These are phyloP conservation scores for Monosporascus sp. DNA, from an alignment of 2,329 filamentous ascomycete genomes.

Conservation along the genomic window DNA sequence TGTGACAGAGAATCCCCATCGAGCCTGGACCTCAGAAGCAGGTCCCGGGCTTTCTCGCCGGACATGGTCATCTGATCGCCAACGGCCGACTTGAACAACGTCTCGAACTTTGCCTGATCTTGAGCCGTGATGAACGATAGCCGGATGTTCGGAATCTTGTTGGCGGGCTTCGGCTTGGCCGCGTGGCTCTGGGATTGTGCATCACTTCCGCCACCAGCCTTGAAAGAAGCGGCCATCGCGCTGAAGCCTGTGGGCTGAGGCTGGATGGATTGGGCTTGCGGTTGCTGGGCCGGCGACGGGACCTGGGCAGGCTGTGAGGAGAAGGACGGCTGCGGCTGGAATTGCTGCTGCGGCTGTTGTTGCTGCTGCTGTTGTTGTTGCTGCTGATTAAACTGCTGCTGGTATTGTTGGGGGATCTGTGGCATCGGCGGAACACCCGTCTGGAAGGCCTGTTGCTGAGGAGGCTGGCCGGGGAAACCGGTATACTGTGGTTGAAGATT, in stretches of 20 bases:
- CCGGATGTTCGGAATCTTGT: slow-evolving; percentile 88
- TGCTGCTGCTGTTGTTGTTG: slow-evolving; percentile 40
- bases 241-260: slow-evolving; percentile 62
- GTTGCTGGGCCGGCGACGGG: slow-evolving; percentile 38
- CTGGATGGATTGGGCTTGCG: slow-evolving; percentile 56
- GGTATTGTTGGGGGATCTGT: slow-evolving; percentile 54
- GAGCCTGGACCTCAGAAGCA: slow-evolving; percentile 82
- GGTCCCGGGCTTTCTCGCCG: slow-evolving; percentile 85
- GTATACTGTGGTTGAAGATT: slow-evolving; percentile 44
- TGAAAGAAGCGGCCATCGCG: slow-evolving; percentile 64
- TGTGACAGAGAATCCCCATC: slow-evolving; percentile 83
- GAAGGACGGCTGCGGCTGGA: slow-evolving; percentile 41
- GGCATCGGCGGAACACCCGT: slow-evolving; percentile 56
- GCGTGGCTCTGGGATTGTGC: slow-evolving; percentile 39
- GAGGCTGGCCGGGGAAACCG: slow-evolving; percentile 35
- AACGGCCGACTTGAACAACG: slow-evolving; percentile 91
- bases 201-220: slow-evolving; percentile 41
- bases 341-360: slow-evolving; percentile 36
- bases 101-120: slow-evolving; percentile 96
- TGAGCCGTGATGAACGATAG: slow-evolving; percentile 92
- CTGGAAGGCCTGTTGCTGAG: slow-evolving; percentile 57
- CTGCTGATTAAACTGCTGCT: slow-evolving; percentile 54
- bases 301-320: slow-evolving; percentile 45
- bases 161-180: slow-evolving; percentile 45
- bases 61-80: slow-evolving; percentile 84